A percentile compares a stretch with the other conserved stretches of the same genome.
These are phyloP conservation scores for Fragaria vesca DNA, from an alignment of 306 rosid genomes.

Conservation along the genomic window DNA sequence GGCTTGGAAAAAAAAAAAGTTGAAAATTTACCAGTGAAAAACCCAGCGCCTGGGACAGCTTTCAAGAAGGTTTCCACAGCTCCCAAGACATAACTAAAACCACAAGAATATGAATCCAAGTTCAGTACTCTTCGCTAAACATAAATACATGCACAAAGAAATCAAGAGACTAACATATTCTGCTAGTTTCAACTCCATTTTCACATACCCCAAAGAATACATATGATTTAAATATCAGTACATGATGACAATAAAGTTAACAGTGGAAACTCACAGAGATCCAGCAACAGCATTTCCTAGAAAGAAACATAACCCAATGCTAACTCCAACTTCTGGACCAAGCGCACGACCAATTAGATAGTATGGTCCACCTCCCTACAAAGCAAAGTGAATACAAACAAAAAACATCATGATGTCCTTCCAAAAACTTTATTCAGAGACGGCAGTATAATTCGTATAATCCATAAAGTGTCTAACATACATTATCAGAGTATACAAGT, in stretches of 20 bases:
- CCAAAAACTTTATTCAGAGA: not conserved
- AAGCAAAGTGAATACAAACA: conserved; percentile 28
- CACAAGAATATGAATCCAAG: conserved; percentile 38
- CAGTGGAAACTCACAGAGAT: conserved; percentile 73
- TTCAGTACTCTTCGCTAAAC: conserved; percentile 17
- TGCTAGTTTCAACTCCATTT: conserved; percentile 18
- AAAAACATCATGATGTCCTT: conserved; percentile 17
- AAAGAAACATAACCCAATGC: conserved; percentile 97
- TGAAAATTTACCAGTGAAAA: conserved; percentile 71
- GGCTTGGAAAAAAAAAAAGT: not conserved
- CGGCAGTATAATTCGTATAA: not conserved
- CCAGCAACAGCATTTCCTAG: conserved; percentile 99
- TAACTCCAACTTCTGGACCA: conserved; percentile 99
- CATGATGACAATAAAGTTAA: conserved; percentile 16
- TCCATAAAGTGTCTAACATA: not conserved
- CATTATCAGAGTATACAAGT: not conserved
- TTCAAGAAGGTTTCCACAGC: conserved; percentile 98
- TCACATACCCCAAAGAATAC: conserved; percentile 21
- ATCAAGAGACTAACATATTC: conserved; percentile 16
- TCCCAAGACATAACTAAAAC: conserved; percentile 90
- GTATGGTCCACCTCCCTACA: conserved; percentile 99
- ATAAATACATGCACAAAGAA: conserved; percentile 16
- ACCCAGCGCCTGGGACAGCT: conserved; percentile 93
- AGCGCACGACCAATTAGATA: conserved; percentile 99
- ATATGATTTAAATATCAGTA: conserved; percentile 2